These are phyloP conservation scores for Botrytis squamosa DNA, from an alignment of 2,329 filamentous ascomycete genomes.

Conservation along the genomic window DNA sequence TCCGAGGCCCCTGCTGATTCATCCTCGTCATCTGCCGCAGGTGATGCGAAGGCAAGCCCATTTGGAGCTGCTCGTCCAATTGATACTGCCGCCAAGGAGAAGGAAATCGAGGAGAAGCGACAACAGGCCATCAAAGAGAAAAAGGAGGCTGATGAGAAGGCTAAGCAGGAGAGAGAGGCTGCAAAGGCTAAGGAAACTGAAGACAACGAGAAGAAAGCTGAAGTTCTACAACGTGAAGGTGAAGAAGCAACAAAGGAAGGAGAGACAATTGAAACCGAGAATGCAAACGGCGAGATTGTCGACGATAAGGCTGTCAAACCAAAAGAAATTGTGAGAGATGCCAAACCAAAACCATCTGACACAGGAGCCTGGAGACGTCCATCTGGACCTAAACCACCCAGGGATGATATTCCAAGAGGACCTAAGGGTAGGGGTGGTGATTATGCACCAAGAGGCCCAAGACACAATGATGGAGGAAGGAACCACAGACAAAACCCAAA, in stretches of 20 bases:
- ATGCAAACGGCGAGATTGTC: constrained; percentile 40
- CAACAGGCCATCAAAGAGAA: constrained; percentile 73
- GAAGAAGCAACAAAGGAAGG: constrained; percentile 38
- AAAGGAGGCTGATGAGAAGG: constrained; percentile 63
- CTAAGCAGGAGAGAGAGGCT: constrained; percentile 62
- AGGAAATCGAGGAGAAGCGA: constrained; percentile 86
- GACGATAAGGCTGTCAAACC: constrained; percentile 52
- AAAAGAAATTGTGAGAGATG: constrained; percentile 46
- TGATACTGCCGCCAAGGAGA: constrained; percentile 86
- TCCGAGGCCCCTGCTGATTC: constrained; percentile 61
- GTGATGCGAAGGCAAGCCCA: constrained; percentile 83
- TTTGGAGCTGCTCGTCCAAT: constrained; percentile 94
- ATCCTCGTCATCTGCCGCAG: constrained; percentile 48
- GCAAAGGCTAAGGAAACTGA: constrained; percentile 41
- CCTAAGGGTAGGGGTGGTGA: constrained; percentile 47
- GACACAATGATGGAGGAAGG: constrained; percentile 34
- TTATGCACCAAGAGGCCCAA: constrained; percentile 31
- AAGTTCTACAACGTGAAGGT: constrained; percentile 35
- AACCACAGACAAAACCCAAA: constrained; percentile 36
- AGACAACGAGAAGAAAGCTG: constrained; percentile 41
- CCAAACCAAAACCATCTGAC: constrained; percentile 57
- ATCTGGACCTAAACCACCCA: constrained; percentile 44
- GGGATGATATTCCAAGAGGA: constrained; percentile 44
- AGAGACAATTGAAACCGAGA: constrained; percentile 39
- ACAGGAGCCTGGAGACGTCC: constrained; percentile 60